Evolutionary conservation across 768 basidiomycete species (phyloP), one percentile per base, ranked within the genome.

Genomic region (Rhizopogon salebrosus): DNA sequence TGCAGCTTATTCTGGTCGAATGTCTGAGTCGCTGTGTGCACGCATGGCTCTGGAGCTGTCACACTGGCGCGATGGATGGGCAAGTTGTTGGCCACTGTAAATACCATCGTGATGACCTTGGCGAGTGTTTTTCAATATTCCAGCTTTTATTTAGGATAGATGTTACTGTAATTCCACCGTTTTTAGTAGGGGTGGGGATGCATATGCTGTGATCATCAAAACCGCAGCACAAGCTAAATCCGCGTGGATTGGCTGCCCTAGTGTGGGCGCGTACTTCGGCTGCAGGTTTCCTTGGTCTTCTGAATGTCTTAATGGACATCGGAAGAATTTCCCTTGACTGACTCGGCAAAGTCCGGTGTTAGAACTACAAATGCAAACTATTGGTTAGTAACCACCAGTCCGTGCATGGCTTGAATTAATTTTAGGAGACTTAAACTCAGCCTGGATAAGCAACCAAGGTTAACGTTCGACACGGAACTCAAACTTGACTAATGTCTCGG

Each of bases 231-330:
- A 51, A 35, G 68, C 69, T 60, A 62, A 52, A 36, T 34, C 10
- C 0, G 70, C 69, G n/a, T 75, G 75, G 75, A 64, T 69, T 41
- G 72, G 75, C n/a, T 0, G 75, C 66, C 1, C 63, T 72, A 0
- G 57, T 50, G 6, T 60, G 75, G 3, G 64, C 67, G 3, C 53
- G 60, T 27, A 46, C 52, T 1, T 60, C 48, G 53, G 66, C 65
- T 4, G 10, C 43, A 0, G 20, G 65, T 22, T 73, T 67, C 24
- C 60, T 69, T 0, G 55, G 60, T 2, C 60, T 60, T 51, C 61
- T 72, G 1, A 66, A 62, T 46, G 52, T 72, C 13, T 29, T 65
- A 10, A 54, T 61, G 7, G 64, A 71, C 36, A n/a, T n/a, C n/a
- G n/a, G n/a, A n/a, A n/a, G n/a, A n/a, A n/a, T n/a, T n/a, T n/a